Conservation (phyloP, 306 rosid species). For the Alnus rubra region DNA sequence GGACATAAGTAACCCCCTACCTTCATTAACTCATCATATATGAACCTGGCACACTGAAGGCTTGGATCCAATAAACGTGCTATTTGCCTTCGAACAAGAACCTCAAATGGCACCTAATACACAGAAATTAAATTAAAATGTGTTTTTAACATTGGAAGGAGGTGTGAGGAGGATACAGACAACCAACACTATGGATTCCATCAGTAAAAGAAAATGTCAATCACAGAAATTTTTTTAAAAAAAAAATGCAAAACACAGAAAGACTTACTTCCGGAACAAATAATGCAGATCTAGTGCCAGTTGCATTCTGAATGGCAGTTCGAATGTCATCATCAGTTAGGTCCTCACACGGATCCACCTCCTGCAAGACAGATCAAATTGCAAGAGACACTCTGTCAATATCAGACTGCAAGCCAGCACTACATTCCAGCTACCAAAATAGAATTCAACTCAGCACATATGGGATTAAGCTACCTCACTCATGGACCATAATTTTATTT, state of each 20-base stretch:
- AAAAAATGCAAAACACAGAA: conserved; percentile 14
- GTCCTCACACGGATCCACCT: conserved; percentile 99
- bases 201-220: background rate
- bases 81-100: conserved; percentile 91
- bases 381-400: conserved; percentile 24
- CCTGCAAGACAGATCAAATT: conserved; percentile 53
- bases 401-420: conserved; percentile 7
- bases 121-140: conserved; percentile 27
- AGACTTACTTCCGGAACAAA: conserved; percentile 93
- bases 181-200: conserved; percentile 3
- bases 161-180: background rate
- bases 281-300: conserved; percentile 91
- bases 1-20: conserved; percentile 32
- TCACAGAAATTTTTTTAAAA: conserved; percentile 5
- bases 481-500: background rate
- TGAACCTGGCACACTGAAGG: conserved; percentile 98
- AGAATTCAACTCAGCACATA: conserved; percentile 1
- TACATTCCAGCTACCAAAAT: conserved; percentile 1
- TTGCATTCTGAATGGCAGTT: conserved; percentile 97
- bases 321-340: conserved; percentile 97
- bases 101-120: conserved; percentile 90
- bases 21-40: conserved; percentile 89
- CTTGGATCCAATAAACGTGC: conserved; percentile 94
- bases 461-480: background rate
- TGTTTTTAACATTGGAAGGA: background rate